Conservation (phyloP, 306 rosid genomes). For the Prosopis cineraria region DNA sequence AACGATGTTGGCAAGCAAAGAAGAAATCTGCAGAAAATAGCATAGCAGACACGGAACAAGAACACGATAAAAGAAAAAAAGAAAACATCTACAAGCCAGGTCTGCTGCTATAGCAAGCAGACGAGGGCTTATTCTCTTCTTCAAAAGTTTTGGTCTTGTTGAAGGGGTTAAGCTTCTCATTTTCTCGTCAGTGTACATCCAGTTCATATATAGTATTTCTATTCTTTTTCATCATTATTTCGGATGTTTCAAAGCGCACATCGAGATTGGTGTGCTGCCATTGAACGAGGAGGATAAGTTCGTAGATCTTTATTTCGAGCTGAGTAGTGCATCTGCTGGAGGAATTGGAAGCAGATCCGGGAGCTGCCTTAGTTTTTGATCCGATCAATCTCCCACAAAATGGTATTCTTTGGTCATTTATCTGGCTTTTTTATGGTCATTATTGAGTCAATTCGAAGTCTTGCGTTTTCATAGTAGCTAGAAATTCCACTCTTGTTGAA, state of each 20-base stretch:
- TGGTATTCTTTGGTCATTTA: conserved; percentile 57
- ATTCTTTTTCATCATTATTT: conserved; percentile 17
- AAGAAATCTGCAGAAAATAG: conserved; percentile 31
- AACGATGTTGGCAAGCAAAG: conserved; percentile 42
- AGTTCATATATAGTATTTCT: not conserved
- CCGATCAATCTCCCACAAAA: conserved; percentile 53
- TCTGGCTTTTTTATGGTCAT: not conserved
- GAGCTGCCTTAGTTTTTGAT: conserved; percentile 56
- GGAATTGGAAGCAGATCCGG: conserved; percentile 63
- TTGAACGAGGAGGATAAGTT: conserved; percentile 26
- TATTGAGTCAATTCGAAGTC: conserved; percentile 40
- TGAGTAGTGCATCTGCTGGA: conserved; percentile 41
- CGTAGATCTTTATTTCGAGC: conserved; percentile 42
- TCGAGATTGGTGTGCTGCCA: conserved; percentile 11
- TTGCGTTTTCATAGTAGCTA: not conserved
- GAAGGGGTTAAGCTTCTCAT: conserved; percentile 56
- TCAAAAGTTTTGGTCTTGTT: conserved; percentile 33
- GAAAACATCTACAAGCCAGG: not conserved
- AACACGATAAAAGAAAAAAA: not conserved
- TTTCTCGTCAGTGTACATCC: conserved; percentile 26
- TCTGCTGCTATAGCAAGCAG: conserved; percentile 30
- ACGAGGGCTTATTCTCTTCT: conserved; percentile 55
- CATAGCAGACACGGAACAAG: not conserved
- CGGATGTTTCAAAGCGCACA: conserved; percentile 25
- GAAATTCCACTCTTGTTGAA: not conserved